These are phyloP conservation scores for Bryum argenteum DNA, from an alignment of 225 moss, liverwort and hornwort genomes.

Conservation along the genomic window DNA sequence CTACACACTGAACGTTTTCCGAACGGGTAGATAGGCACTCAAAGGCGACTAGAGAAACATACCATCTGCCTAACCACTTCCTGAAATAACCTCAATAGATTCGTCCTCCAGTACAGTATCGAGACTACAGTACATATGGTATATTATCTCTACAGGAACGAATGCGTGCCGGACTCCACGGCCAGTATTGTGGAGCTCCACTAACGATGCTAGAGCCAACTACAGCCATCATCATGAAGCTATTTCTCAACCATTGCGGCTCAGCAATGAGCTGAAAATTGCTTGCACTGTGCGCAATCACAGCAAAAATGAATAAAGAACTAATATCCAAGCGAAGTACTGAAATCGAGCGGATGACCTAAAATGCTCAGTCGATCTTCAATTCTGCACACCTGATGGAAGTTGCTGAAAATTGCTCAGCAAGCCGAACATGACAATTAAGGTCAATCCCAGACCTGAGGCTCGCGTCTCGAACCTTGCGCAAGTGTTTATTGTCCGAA, in stretches of 20 bases:
- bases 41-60: neutral
- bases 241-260: neutral
- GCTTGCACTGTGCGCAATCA: neutral
- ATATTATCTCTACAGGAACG: neutral
- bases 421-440: conserved; percentile 8
- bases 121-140: conserved; percentile 3
- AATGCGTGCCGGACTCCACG: neutral
- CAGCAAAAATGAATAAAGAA: conserved; percentile 8
- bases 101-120: conserved; percentile 9
- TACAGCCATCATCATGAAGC: neutral
- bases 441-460: conserved; percentile 18
- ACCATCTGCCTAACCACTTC: neutral
- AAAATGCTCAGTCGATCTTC: conserved; percentile 23
- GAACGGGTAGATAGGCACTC: neutral
- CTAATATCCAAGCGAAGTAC: neutral
- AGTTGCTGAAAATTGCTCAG: conserved; percentile 5
- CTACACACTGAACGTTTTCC: too few species aligned
- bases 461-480: conserved; percentile 25
- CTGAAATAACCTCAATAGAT: neutral
- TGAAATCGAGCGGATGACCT: neutral
- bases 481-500: conserved; percentile 13
- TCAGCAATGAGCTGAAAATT: conserved; percentile 14
- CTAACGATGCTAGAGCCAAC: conserved; percentile 1
- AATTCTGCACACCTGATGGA: conserved; percentile 8
- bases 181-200: neutral